These are phyloP conservation scores for Backusella parvicylindrica DNA, from an alignment of 192 early-diverging fungal species.

Conservation along the genomic window DNA sequence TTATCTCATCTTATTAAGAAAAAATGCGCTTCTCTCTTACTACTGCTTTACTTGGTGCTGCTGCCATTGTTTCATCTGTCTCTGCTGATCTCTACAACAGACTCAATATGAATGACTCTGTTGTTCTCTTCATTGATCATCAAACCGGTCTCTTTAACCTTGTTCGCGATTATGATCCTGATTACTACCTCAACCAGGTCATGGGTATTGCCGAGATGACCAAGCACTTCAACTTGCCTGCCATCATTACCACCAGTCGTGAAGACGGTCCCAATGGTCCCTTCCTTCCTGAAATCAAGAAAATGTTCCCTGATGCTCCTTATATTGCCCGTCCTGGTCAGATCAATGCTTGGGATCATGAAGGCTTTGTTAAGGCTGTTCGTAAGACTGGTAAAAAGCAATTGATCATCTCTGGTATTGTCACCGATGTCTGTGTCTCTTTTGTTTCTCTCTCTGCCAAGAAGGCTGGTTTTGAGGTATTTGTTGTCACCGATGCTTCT, in stretches of 20 bases:
- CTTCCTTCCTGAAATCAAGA: slow-evolving; percentile 15
- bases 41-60: slow-evolving; percentile 7
- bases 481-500: slow-evolving; percentile 33
- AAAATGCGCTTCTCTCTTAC: slow-evolving; percentile 7
- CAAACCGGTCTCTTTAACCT: slow-evolving; percentile 26
- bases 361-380: slow-evolving; percentile 24
- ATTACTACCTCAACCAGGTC: slow-evolving; percentile 20
- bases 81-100: slow-evolving; percentile 18
- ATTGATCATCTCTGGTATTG: slow-evolving; percentile 31
- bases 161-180: slow-evolving; percentile 24
- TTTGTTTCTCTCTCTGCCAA: slow-evolving; percentile 33
- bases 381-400: slow-evolving; percentile 31
- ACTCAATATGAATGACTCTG: slow-evolving; percentile 21
- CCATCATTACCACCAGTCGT: slow-evolving; percentile 27
- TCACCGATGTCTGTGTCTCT: slow-evolving; percentile 34
- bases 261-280: slow-evolving; percentile 31
- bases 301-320: slow-evolving; percentile 29
- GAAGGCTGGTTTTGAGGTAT: slow-evolving; percentile 33
- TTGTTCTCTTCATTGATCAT: slow-evolving; percentile 32
- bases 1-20: no score
- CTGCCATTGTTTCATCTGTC: background rate
- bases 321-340: slow-evolving; percentile 29
- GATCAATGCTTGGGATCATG: slow-evolving; percentile 33
- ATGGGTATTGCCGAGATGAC: slow-evolving; percentile 20
- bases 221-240: slow-evolving; percentile 22